Evolutionary conservation across 768 basidiomycete genomes (phyloP).

Genomic region (Chalciporus piperatus): DNA sequence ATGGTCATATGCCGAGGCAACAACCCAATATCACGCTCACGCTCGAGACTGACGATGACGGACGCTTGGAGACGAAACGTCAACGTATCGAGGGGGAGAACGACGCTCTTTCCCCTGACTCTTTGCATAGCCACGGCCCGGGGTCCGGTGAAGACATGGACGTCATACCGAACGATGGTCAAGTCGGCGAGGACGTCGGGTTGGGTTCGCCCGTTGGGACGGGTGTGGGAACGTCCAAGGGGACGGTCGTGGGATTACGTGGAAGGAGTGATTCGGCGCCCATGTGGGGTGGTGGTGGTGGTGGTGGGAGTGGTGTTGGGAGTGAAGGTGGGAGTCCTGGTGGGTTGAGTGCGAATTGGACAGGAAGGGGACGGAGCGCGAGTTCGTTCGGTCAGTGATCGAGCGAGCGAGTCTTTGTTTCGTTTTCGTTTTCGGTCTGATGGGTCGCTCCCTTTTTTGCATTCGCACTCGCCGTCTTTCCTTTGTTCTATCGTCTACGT

Average conservation of each 20-base stretch:
- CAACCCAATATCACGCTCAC: slow-evolving; percentile 31
- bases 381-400: slow-evolving; percentile 27
- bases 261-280: slow-evolving; percentile 25
- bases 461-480: slow-evolving; percentile 26
- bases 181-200: slow-evolving; percentile 14
- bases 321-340: slow-evolving; percentile 16
- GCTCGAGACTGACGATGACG: slow-evolving; percentile 21
- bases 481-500: too few species aligned
- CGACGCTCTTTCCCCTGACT: not conserved
- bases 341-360: slow-evolving; percentile 30
- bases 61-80: slow-evolving; percentile 24
- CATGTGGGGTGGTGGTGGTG: slow-evolving; percentile 19
- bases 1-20: slow-evolving; percentile 22
- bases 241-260: slow-evolving; percentile 18
- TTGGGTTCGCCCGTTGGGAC: slow-evolving; percentile 19
- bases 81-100: slow-evolving; percentile 18
- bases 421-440: not conserved
- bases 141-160: slow-evolving; percentile 27
- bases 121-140: slow-evolving; percentile 5
- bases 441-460: not conserved
- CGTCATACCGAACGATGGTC: slow-evolving; percentile 8
- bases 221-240: slow-evolving; percentile 4
- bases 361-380: slow-evolving; percentile 24
- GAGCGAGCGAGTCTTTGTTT: not conserved
- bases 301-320: slow-evolving; percentile 13